Evolutionary conservation across 2,329 filamentous ascomycete genomes (phyloP), one percentile per base, ranked within the genome.

Genomic region (Hypoxylon sp.): DNA sequence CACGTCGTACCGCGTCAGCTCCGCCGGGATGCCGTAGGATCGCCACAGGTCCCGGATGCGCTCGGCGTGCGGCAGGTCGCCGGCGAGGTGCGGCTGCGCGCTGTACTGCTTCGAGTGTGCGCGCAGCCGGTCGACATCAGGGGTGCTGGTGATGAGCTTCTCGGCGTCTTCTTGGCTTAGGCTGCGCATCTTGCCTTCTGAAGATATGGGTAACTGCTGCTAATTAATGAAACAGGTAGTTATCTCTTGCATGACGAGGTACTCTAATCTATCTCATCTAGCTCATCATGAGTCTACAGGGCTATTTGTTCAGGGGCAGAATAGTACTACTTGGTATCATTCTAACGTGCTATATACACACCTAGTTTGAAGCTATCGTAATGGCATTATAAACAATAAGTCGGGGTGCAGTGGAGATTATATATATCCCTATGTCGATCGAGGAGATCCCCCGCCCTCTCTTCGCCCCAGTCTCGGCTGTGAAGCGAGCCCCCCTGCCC

Each of bases 1-100:
- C 15, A 83, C 76, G 50, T 84, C 81, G 67, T 85, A 85, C 2
- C 78, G 67, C 2, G 75, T 50, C 29, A 67, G 50, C 37, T 65
- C 57, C 3, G 65, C 59, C 10, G 47, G 35, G 26, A 68, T 60
- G 38, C 65, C 62, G 29, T 66, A 68, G 6, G 61, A 65, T 21
- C 58, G 55, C 66, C 64, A 68, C 21, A 69, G 45, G 42, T 68
- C 58, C 10, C 66, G 53, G 29, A 68, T 68, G 15, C 51, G 56
- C 26, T 61, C 58, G 3, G 65, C 64, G 45, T 68, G 65, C 17
- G 56, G 48, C 26, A 63, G 48, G 35, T 69, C 65, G 5, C 67
- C 67, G 8, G 65, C 67, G 1, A 69, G 49, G 45, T 69, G 65
- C 8, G 64, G 59, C 27, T 57, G 33, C 5, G 53, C 48, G 48